phyloP scores from a whole-genome alignment of 106 monocot species.

The Dendrobium officinale region DNA sequence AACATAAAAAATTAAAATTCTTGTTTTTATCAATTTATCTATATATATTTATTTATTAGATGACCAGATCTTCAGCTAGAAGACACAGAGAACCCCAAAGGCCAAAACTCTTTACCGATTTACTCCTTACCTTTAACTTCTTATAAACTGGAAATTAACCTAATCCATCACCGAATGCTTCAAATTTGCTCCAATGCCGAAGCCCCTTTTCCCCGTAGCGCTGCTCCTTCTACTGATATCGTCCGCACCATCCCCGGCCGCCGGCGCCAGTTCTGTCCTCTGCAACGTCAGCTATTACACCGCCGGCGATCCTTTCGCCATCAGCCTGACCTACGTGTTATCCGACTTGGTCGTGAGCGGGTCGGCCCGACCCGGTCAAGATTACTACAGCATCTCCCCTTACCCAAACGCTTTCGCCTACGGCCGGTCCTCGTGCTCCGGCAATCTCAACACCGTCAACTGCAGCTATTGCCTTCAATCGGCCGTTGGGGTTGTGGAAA shows the following conservation, averaged over 20 bases:
- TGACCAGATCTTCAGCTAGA: no score
- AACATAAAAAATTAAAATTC: no score
- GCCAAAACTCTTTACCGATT: no score
- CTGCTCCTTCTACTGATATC: not conserved
- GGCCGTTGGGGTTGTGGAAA: not conserved
- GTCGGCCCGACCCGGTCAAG: not conserved
- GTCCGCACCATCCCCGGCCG: not conserved
- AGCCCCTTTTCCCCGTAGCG: not conserved
- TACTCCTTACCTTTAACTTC: no score
- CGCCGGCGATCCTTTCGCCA: conserved; percentile 11
- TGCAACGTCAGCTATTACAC: conserved; percentile 12
- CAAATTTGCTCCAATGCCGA: not conserved
- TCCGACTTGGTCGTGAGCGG: conserved; percentile 4
- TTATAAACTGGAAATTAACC: no score
- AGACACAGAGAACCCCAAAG: no score
- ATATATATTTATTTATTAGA: no score
- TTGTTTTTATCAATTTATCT: no score
- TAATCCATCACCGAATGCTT: not conserved
- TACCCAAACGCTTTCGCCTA: conserved; percentile 20
- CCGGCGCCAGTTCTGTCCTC: not conserved
- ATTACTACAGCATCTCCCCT: conserved; percentile 24
- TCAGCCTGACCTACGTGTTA: conserved; percentile 13
- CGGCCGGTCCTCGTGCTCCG: conserved; percentile 7
- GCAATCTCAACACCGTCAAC: not conserved
- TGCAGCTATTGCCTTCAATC: conserved; percentile 9